Base-by-base conservation (phyloP, 2,329 filamentous ascomycete genomes). In the Pseudogymnoascus sp. region DNA sequence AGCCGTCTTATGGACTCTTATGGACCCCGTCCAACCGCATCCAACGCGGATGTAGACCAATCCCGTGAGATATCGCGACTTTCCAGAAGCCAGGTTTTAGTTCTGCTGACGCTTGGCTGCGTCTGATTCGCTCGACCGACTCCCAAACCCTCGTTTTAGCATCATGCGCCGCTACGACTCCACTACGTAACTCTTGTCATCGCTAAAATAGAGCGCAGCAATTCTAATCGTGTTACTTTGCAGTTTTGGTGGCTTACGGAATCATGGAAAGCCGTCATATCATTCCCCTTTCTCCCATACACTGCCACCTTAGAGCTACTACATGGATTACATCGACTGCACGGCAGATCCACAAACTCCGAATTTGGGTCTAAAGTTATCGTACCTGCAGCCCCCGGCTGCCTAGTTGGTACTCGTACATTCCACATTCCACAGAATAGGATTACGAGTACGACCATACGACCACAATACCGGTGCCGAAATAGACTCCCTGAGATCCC, bases 401-500 rank as follows among this genome's bases (percentile, higher is more conserved):
- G 50, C 50, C 50, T 57, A 33, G 47, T 53, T 53, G 26, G 47
- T 57, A 33, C 47, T 57, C 47, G n/a, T 57, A 57, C 15, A 13
- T 35, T n/a, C n/a, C n/a, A n/a, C n/a, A n/a, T n/a, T n/a, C n/a
- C n/a, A 11, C 28, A 57, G 50, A 26, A 15, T 57, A 17, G 4
- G 50, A 57, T 57, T 33, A 57, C 50, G 50, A 57, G 50, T 28
- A 21, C 44, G 21, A 15, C 50, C 44, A 33, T 33, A 15, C 50
- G 28, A 57, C 50, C 47, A 33, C 10, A 57, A 57, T 7, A 19
- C 23, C 50, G 50, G 28, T 33, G 50, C 50, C 50, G 50, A 57
- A 57, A 57, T 57, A 57, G 50, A 57, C 50, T 17, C 50, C 50
- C 28, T 33, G 50, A 57, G 50, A 57, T 57, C 50, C 50, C 17